Evolutionary conservation across 176 grass and related monocot genomes (phyloP).

Genomic region (Oropetium thomaeum): DNA sequence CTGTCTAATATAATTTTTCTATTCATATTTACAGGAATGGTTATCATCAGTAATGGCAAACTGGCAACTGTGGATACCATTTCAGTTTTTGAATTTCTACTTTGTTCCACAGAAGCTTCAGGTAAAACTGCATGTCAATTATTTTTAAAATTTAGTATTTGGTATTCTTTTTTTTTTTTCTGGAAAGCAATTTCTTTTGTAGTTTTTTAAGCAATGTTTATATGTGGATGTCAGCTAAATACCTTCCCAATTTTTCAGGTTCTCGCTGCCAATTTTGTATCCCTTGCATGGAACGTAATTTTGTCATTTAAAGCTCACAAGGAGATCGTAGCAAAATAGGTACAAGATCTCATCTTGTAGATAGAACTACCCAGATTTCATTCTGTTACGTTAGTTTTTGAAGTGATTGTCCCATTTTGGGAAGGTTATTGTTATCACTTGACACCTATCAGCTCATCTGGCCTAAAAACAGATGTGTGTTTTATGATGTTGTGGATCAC

Average conservation of each 20-base stretch:
- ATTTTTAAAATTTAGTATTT: neutral
- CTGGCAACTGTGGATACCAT: slow-evolving; percentile 96
- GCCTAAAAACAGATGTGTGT: neutral
- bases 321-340: slow-evolving; percentile 63
- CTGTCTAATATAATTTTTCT: neutral
- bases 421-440: neutral
- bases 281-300: slow-evolving; percentile 84
- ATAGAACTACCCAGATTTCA: neutral
- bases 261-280: slow-evolving; percentile 76
- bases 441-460: neutral
- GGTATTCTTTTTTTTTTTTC: neutral
- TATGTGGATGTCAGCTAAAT: neutral
- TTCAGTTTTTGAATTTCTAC: slow-evolving; percentile 93
- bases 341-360: neutral
- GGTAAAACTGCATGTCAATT: slow-evolving; percentile 29
- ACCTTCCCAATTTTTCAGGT: slow-evolving; percentile 29
- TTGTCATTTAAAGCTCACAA: slow-evolving; percentile 91
- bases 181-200: neutral
- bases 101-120: slow-evolving; percentile 93
- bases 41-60: slow-evolving; percentile 62
- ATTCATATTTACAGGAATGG: slow-evolving; percentile 62
- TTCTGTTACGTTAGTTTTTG: neutral
- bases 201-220: neutral
- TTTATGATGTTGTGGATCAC: neutral
- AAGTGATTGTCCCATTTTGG: neutral